A percentile compares a stretch with the other conserved stretches of the same genome.
Conservation (phyloP, 1,284 basidiomycete species). For the Earliella scabrosa region DNA sequence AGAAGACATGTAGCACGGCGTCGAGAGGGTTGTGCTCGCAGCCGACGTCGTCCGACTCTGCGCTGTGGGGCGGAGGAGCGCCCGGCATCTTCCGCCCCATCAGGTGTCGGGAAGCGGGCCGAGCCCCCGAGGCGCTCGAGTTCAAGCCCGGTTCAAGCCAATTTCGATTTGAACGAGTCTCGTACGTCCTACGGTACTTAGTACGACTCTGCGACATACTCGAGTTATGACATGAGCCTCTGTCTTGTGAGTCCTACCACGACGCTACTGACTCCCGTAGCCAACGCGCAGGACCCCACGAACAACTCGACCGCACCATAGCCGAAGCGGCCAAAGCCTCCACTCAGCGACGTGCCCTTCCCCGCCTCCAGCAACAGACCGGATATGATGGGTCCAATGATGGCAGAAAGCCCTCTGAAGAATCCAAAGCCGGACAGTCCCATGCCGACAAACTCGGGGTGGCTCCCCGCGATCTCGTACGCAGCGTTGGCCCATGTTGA, state of each 20-base stretch:
- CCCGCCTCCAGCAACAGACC: conserved; percentile 29
- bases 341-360: conserved; percentile 10
- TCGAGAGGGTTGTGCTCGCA: conserved; percentile 3
- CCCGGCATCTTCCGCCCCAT: no score
- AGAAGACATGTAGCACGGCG: conserved; percentile 27
- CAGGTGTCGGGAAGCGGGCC: no score
- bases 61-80: no score
- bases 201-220: no score
- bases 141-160: no score
- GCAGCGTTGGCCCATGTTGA: conserved; percentile 30
- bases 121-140: no score
- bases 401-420: conserved; percentile 29
- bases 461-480: conserved; percentile 29
- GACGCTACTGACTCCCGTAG: conserved; percentile 23
- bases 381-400: conserved; percentile 31
- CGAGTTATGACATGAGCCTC: not conserved
- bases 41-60: no score
- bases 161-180: no score
- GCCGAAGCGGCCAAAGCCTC: conserved; percentile 28
- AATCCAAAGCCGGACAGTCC: conserved; percentile 25
- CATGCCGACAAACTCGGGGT: conserved; percentile 28
- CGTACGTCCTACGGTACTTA: no score
- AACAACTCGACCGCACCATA: conserved; percentile 33
- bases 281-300: conserved; percentile 31
- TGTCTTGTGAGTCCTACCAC: conserved; percentile 22